phyloP scores from a whole-genome alignment of 306 rosid species.

The Quercus bicolor region DNA sequence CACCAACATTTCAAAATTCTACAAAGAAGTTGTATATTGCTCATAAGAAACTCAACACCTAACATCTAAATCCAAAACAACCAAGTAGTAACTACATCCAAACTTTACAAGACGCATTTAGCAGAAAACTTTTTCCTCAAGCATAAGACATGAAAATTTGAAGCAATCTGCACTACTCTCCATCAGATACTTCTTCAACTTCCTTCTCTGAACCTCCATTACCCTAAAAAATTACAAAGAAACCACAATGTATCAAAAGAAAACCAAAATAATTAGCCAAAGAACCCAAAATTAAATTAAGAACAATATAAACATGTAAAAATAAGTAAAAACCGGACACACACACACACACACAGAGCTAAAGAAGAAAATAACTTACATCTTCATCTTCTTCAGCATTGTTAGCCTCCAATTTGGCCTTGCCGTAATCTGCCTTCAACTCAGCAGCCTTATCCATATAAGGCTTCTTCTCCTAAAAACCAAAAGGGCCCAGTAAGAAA shows the following conservation, averaged over 20 bases:
- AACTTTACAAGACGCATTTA: slow-evolving; percentile 21
- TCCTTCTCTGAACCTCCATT: slow-evolving; percentile 37
- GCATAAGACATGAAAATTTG: background rate
- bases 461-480: slow-evolving; percentile 67
- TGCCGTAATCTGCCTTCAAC: slow-evolving; percentile 64
- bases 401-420: slow-evolving; percentile 38
- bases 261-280: background rate
- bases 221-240: slow-evolving; percentile 30
- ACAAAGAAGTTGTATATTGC: background rate
- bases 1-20: background rate
- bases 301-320: background rate
- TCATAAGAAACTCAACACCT: background rate
- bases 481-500: background rate
- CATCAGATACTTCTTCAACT: slow-evolving; percentile 48
- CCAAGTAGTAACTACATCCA: background rate
- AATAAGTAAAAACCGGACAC: too few species aligned
- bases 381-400: slow-evolving; percentile 48
- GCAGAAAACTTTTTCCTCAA: too few species aligned
- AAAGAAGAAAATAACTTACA: slow-evolving; percentile 24
- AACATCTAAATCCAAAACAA: background rate
- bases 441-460: slow-evolving; percentile 68
- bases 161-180: slow-evolving; percentile 35
- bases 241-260: background rate
- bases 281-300: background rate
- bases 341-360: too few species aligned